Base-by-base conservation (phyloP, 2,329 filamentous ascomycete species). In the Clarireedia sp. region DNA sequence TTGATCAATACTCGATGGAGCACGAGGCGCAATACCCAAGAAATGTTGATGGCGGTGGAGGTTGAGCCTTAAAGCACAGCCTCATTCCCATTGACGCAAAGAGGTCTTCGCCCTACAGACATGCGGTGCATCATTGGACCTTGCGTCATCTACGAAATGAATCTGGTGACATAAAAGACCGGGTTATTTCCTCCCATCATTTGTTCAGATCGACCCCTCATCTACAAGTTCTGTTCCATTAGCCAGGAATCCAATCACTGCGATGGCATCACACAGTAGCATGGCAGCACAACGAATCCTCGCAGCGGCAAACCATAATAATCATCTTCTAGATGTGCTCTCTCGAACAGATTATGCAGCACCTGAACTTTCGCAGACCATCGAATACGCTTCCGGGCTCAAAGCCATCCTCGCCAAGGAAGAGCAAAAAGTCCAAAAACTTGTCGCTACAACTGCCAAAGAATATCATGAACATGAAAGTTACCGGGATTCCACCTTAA, bases 401-500 rank as follows among this genome's bases (percentile, higher is more conserved):
- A 65, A 76, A 36, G 59, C 57, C 4, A 71, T 78, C 48, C 67
- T 77, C 33, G 46, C 53, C 0, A 61, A 62, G 2, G 19, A 46
- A 46, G 57, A 62, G 2, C 67, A 79, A 5, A 70, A 75, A 24
- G 74, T 76, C 10, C 66, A 70, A 24, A 19, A 21, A 9, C 17
- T 56, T 16, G 14, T 24, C 2, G 38, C 24, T 9, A 19, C 23
- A 23, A 51, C 46, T 53, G 48, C 33, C 24, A 71, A 74, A 54
- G 76, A 80, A 62, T 71, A 75, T 37, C 74, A 74, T 48, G 76
- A 79, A 16, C 77, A 80, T 57, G 70, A 77, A 51, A 73, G 72
- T 54, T 78, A 80, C 64, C 74, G 76, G 54, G 74, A 80, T 67
- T 76, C 73, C 50, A 73, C 75, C 45, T 68, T 80, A 61, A 73